Percentiles rank a stretch among this genome's conserved stretches.
Evolutionary conservation across 2,329 filamentous ascomycete genomes (phyloP).

Genomic region (Fonsecaea pedrosoi): DNA sequence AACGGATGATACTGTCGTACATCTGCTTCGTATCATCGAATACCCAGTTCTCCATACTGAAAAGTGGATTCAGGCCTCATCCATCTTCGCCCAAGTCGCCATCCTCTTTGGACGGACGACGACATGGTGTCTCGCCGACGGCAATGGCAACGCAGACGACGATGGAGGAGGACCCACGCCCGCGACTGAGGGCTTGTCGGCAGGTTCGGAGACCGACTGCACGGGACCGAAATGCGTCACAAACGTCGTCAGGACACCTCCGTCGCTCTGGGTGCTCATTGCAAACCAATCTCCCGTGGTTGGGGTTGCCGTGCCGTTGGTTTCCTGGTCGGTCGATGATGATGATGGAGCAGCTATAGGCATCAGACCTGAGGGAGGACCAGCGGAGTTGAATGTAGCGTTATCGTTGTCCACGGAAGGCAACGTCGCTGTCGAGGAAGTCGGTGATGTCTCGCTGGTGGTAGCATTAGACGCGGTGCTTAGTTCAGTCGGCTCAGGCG

Average conservation of each 20-base stretch:
- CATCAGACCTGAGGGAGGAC: not conserved
- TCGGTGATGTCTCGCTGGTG: not conserved
- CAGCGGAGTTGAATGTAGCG: not conserved
- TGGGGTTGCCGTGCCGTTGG: not conserved
- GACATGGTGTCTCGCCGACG: conserved; percentile 1
- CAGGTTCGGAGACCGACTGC: not conserved
- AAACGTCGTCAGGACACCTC: conserved; percentile 12
- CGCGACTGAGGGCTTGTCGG: not conserved
- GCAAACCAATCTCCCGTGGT: conserved; percentile 9
- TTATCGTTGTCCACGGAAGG: not conserved
- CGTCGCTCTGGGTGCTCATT: conserved; percentile 9
- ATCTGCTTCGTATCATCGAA: not conserved
- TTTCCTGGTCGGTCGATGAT: not conserved
- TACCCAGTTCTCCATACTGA: too few relatives aligned
- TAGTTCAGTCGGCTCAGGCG: not conserved
- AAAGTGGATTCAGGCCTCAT: not conserved
- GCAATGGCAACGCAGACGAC: too few relatives aligned
- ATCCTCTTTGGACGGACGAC: conserved; percentile 12
- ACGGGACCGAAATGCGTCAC: conserved; percentile 10
- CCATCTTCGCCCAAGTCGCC: conserved; percentile 15
- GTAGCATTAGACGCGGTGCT: not conserved
- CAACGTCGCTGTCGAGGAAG: not conserved
- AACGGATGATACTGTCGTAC: not conserved
- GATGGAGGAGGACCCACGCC: too few relatives aligned
- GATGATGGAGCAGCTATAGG: not conserved